Base-by-base conservation (phyloP, 345 rosid species). In the Garcia nutans region DNA sequence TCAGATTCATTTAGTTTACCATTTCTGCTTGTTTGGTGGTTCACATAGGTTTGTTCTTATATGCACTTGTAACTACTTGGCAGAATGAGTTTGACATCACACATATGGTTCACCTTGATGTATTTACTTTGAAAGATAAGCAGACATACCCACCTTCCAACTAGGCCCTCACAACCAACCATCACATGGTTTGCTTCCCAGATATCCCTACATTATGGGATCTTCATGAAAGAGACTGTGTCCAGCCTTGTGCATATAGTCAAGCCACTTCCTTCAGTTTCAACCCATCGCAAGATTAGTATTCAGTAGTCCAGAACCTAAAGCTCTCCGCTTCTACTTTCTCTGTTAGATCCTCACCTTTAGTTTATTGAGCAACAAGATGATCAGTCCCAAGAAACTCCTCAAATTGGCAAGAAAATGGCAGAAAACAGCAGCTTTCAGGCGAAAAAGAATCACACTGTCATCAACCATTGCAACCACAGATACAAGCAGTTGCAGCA, bases 161-260 rank as follows among this genome's bases (percentile, higher is more conserved):
- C 8, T 22, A 41, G 6, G 23, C 69, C 11, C 42, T 50, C 20
- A 23, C 57, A 44, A 22, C 71, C 42, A 17, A 6, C 20, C 33
- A 47, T 47, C 72, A 68, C 72, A 49, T 68, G 72, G 72, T 68
- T 24, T 68, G 72, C 72, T 69, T 69, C 44, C 44, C 42, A 24
- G 8, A 17, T 10, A 41, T 20, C 69, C 50, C 13, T 41, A 10
- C 50, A 63, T 63, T 19, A 16, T 31, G 37, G 33, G 68, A 37
- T 2, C 68, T 13, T n/a, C 5, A 15, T 47, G 57, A 17, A 37
- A 59, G 31, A 26, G 63, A 59, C 23, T 26, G 11, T 59, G 63
- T 22, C 28, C 10, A 26, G 33, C 15, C 6, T 23, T 10, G 31
- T 59, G 23, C 10, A 19, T 65, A 20, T 9, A 65, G 10, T 59